Conservation (phyloP, 192 early-diverging fungal genomes). For the Chytriomyces confervae region DNA sequence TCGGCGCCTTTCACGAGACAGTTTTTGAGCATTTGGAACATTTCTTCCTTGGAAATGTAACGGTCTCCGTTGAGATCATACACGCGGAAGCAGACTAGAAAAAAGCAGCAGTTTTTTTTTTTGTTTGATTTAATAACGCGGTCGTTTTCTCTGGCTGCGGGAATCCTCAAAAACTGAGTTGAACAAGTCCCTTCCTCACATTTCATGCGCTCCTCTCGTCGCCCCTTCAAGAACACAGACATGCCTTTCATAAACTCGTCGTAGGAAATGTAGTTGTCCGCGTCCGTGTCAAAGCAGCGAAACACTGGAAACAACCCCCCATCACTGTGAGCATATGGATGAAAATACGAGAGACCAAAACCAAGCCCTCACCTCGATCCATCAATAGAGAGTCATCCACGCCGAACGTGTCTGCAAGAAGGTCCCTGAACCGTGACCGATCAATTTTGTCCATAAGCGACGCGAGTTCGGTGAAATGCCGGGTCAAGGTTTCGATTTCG, state of each 20-base stretch:
- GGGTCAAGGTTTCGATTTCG: conserved; percentile 54
- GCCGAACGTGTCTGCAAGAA: conserved; percentile 64
- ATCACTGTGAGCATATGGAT: neutral
- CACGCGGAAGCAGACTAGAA: conserved; percentile 63
- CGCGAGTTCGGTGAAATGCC: conserved; percentile 50
- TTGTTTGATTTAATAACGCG: neutral
- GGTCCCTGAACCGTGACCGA: conserved; percentile 59
- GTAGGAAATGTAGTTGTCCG: conserved; percentile 64
- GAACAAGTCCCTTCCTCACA: conserved; percentile 40
- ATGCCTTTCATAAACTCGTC: conserved; percentile 67
- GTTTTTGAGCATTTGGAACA: conserved; percentile 70
- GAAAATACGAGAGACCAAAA: neutral
- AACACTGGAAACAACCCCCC: conserved; percentile 50
- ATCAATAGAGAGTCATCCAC: conserved; percentile 66
- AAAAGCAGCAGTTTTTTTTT: neutral
- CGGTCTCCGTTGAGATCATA: conserved; percentile 69
- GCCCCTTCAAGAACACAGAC: conserved; percentile 61
- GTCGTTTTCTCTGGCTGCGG: neutral
- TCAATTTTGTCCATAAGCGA: conserved; percentile 60
- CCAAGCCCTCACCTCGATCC: conserved; percentile 58
- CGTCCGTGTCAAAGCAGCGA: conserved; percentile 64
- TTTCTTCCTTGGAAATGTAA: conserved; percentile 70
- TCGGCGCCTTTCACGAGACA: conserved; percentile 61
- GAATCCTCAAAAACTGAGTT: neutral
- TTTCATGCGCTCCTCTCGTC: conserved; percentile 55